Evolutionary conservation across 1,139 yeast genomes (phyloP).

Genomic region (Candida sp.): DNA sequence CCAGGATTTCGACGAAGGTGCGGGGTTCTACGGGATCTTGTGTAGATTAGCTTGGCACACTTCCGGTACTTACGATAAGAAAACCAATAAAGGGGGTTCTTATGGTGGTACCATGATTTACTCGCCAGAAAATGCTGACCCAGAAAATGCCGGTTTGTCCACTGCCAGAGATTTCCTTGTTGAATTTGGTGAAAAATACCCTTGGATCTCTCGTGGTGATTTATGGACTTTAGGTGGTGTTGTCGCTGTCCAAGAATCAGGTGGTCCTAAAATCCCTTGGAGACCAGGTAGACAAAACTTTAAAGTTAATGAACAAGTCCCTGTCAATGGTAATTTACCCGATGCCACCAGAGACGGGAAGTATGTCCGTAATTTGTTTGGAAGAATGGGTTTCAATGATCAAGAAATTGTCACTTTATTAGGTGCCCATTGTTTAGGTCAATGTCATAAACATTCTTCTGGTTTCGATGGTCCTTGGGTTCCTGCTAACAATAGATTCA

Average conservation of each 20-base stretch:
- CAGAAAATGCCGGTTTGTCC: constrained; percentile 72
- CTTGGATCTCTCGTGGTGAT: constrained; percentile 86
- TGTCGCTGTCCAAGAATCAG: constrained; percentile 77
- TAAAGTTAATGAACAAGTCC: constrained; percentile 28
- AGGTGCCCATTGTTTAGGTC: constrained; percentile 88
- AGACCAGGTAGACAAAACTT: constrained; percentile 65
- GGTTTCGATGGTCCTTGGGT: constrained; percentile 98
- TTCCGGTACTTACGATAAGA: constrained; percentile 65
- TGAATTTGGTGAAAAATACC: constrained; percentile 57
- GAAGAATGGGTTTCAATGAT: constrained; percentile 74
- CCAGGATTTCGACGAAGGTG: constrained; percentile 72
- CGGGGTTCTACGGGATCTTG: constrained; percentile 62
- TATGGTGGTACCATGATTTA: constrained; percentile 82
- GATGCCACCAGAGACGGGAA: constrained; percentile 71
- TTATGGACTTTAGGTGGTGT: constrained; percentile 89
- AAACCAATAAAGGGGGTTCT: constrained; percentile 69
- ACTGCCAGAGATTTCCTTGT: constrained; percentile 63
- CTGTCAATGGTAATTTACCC: constrained; percentile 76
- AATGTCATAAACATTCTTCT: constrained; percentile 61
- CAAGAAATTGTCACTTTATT: constrained; percentile 82
- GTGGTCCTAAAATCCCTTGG: constrained; percentile 87
- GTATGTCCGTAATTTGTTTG: constrained; percentile 65
- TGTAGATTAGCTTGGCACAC: constrained; percentile 77
- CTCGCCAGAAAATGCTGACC: constrained; percentile 61
- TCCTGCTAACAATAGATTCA: constrained; percentile 78